Evolutionary conservation across 1,139 yeast species (phyloP), one percentile per base, ranked within the genome.

Genomic region (Debaryomycetaceae sp.): DNA sequence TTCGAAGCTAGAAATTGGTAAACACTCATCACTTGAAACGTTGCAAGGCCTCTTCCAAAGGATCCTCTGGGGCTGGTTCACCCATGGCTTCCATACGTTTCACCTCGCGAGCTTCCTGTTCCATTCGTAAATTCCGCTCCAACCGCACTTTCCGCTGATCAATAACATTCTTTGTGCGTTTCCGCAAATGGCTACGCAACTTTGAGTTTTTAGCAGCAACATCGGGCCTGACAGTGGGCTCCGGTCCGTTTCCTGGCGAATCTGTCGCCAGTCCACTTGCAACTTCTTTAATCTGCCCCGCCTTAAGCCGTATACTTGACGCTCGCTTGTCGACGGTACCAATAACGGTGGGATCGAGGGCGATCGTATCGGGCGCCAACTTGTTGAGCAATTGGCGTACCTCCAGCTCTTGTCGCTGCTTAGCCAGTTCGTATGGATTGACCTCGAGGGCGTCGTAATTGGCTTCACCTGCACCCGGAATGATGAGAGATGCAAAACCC

Each of bases 381-480:
- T 92, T 92, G 58, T 90, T 83, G 53, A 92, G 58, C 50, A 92
- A 67, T 2, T 79, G 60, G 49, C 92, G 74, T 26, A 92, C 95
- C 62, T 92, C 98, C 32, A 73, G 70, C 59, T 90, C 93, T 55
- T 90, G 94, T 63, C 98, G 78, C 56, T 87, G 96, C 51, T 83
- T 80, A 28, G 86, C 77, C 15, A 92, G 73, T 56, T 85, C 95
- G 58, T 69, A 92, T 37, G 98, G 98, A 55, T 92, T 92, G 45
- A 78, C 58, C 55, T 92, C 98, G 47, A 86, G 60, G 3, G 98
- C 87, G 62, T 92, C 99, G 51, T 73, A 87, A 58, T 92, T 92
- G 36, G 98, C 96, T 58, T 92, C 98, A 62, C 98, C 99, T 29
- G 97, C 65, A 23, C 99, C 99, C 23, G 99, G 98, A 33, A 90